phyloP scores from a whole-genome alignment of 805 yeast species.

The Kodamaea neixiangensis region DNA sequence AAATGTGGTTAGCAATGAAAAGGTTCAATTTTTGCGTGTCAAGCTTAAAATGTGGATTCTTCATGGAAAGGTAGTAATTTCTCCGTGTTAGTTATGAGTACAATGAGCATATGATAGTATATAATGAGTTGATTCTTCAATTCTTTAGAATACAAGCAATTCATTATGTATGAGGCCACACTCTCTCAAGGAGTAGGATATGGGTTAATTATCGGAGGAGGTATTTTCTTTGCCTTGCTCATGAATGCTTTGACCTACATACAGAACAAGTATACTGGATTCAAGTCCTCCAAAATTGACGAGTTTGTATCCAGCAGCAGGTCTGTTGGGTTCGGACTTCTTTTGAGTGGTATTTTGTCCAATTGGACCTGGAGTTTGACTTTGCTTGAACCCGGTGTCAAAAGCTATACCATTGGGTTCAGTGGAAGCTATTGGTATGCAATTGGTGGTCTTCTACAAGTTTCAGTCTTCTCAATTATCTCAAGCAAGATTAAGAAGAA shows the following conservation, averaged over 20 bases:
- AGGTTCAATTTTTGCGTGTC: no score
- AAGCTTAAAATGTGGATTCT: no score
- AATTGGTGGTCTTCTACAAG: slow-evolving; percentile 26
- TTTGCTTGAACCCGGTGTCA: slow-evolving; percentile 23
- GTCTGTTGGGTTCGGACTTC: slow-evolving; percentile 16
- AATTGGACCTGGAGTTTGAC: slow-evolving; percentile 33
- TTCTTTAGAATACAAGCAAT: not conserved
- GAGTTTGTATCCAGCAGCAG: slow-evolving; percentile 21
- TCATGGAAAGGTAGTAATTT: no score
- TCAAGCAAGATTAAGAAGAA: slow-evolving; percentile 32
- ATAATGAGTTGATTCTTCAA: no score
- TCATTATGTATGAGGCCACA: slow-evolving; percentile 2
- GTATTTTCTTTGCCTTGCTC: slow-evolving; percentile 19
- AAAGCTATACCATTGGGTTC: slow-evolving; percentile 23
- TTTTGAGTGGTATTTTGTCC: slow-evolving; percentile 26
- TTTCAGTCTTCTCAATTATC: slow-evolving; percentile 35
- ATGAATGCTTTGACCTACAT: slow-evolving; percentile 17
- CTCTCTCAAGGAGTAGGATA: slow-evolving; percentile 21
- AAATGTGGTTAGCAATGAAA: no score
- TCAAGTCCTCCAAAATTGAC: slow-evolving; percentile 17
- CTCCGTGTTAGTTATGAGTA: no score
- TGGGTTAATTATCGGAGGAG: slow-evolving; percentile 19
- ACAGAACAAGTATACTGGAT: slow-evolving; percentile 16
- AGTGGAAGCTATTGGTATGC: slow-evolving; percentile 28
- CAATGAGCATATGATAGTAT: no score